Base-by-base conservation (phyloP, 2,329 filamentous ascomycete species). In the Shiraia sp. region DNA sequence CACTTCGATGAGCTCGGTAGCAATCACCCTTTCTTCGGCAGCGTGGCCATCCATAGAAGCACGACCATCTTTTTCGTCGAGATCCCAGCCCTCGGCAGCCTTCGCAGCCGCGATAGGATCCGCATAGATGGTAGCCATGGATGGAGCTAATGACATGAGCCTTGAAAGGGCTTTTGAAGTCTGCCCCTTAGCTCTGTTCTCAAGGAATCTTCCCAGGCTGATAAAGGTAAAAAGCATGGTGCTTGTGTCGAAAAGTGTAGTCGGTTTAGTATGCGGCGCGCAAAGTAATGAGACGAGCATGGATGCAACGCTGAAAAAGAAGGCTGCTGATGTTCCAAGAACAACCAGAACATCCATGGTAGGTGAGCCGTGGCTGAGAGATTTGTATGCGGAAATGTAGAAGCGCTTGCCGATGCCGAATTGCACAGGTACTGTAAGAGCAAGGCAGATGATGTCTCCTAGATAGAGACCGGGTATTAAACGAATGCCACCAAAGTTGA, bases 171-270 rank as follows among this genome's bases (percentile, higher is more conserved):
- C 93, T 65, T 89, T 93, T 4, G 91, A 96, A 0, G 93, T 99
- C 72, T 97, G 89, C 0, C 93, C 93, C 73, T 97, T 99, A 37
- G 93, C 93, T 13, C 85, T 78, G 65, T 97, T 99, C 71, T 99
- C 93, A 13, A 99, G 73, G 73, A 87, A 99, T 25, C 93, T 85
- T 3, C 93, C 90, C 2, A 99, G 74, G 1, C 87, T 90, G 68
- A 96, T 90, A 66, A 99, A 97, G 0, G 90, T 96, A 68, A 99
- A 91, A 36, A 99, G 79, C 93, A 97, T 99, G 15, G 90, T 96
- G 71, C 91, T 96, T 1, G 93, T 99, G 64, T 99, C 93, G 60
- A 99, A 99, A 12, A 96, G 87, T 2, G 90, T 96, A 50, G 83
- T 85, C 1, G 93, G 93, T 33, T 88, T 82, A 2, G 79, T 81